A percentile compares a stretch with the other conserved stretches of the same genome.
These are phyloP conservation scores for Penicillium sp. DNA, from an alignment of 2,329 filamentous ascomycete species.

Conservation along the genomic window DNA sequence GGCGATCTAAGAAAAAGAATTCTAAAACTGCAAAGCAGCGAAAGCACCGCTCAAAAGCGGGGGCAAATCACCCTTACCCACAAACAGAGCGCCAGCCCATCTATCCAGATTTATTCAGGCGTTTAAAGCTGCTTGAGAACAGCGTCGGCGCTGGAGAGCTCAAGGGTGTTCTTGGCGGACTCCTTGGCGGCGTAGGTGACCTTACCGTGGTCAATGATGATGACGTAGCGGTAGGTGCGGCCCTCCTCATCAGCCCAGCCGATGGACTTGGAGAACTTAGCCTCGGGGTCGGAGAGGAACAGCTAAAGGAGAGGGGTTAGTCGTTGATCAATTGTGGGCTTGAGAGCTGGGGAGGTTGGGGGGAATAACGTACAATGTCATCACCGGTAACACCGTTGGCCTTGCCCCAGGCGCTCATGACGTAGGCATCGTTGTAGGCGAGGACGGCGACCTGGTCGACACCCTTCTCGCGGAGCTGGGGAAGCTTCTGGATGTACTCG, in stretches of 20 bases:
- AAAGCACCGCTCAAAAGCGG: not conserved
- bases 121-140: constrained; percentile 51
- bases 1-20: constrained; percentile 5
- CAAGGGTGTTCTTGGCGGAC: constrained; percentile 43
- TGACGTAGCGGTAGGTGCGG: constrained; percentile 75
- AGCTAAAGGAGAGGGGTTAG: constrained; percentile 48
- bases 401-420: constrained; percentile 90
- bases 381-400: constrained; percentile 77
- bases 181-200: constrained; percentile 79
- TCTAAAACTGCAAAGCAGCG: constrained; percentile 7
- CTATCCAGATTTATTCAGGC: constrained; percentile 11
- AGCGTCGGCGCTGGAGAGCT: constrained; percentile 51
- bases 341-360: not conserved
- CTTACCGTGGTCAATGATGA: constrained; percentile 82
- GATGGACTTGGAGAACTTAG: constrained; percentile 74
- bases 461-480: constrained; percentile 73
- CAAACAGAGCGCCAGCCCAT: constrained; percentile 16
- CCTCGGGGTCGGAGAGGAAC: constrained; percentile 73
- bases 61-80: constrained; percentile 5
- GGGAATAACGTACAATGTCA: constrained; percentile 56
- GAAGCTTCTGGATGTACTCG: constrained; percentile 72
- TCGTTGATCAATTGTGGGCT: not conserved
- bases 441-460: constrained; percentile 81
- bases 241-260: constrained; percentile 74
- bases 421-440: constrained; percentile 80